Base-by-base conservation (phyloP, 257 asterid species). In the Catharanthus roseus region DNA sequence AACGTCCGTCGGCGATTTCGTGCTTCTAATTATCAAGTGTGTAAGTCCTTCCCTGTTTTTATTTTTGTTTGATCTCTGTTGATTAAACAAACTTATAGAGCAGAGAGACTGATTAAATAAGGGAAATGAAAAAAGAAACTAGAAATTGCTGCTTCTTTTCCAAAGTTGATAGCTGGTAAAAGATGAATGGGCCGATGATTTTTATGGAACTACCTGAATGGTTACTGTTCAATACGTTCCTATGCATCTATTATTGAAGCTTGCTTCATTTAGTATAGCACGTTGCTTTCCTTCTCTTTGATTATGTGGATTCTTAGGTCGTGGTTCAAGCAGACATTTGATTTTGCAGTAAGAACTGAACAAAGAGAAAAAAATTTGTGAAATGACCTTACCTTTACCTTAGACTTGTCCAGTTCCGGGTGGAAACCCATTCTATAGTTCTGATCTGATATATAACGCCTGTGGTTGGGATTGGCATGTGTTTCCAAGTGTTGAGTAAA, bases 11-110 rank as follows among this genome's bases (percentile, higher is more conserved):
- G 98, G 76, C 79, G 98, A 68, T 93, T 93, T 69, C 96, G 98
- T 68, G 96, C 98, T 83, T 93, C 98, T 82, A 93, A 91, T 82
- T 91, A 80, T 89, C 97, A 93, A 89, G 97, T 93, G 89, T 85
- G 98, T 91, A 89, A 91, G 96, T 89, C 83, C 72, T 63, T 70
- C 92, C 75, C 34, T 55, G 66, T 54, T 77, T 69, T 75, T 78
- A 19, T 4, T 61, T 61, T 61, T 61, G 16, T 16, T 61, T 61
- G 26, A 18, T 61, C n/a, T 9, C 39, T 61, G 45, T 33, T 34
- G 42, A 36, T 33, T 4, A 33, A 60, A 36, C 33, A 31, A 18
- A 61, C 45, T 16, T 15, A 7, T 34, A 61, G 45, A 33, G 15
- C 45, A 8, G 36, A 61, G 44, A 33, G 28, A 34, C 28, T 33